Percentiles rank a stretch among this genome's conserved stretches.
Evolutionary conservation across 768 basidiomycete genomes (phyloP).

Genomic region (Pisolithus albus): DNA sequence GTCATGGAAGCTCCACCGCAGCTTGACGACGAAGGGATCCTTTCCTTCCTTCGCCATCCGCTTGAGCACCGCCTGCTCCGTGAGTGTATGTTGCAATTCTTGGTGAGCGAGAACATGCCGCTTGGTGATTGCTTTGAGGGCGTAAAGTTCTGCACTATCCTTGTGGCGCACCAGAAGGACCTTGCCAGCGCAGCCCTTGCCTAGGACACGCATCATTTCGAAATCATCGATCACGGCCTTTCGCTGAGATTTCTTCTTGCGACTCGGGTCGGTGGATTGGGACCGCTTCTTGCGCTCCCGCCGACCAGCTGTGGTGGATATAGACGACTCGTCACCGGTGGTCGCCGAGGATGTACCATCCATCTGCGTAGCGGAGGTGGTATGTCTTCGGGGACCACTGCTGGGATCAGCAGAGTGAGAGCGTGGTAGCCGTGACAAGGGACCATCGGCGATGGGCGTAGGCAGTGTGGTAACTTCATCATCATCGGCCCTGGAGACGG

Average conservation of each 20-base stretch:
- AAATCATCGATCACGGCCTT: conserved; percentile 88
- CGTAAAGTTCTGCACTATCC: conserved; percentile 64
- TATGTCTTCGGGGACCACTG: conserved; percentile 53
- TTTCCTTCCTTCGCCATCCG: conserved; percentile 83
- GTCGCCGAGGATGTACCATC: conserved; percentile 51
- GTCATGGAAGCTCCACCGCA: conserved; percentile 98
- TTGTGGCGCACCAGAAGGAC: conserved; percentile 87
- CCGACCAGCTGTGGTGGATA: conserved; percentile 46
- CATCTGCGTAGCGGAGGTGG: conserved; percentile 40
- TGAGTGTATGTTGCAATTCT: conserved; percentile 92
- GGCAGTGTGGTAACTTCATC: conserved; percentile 25
- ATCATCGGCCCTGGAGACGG: conserved; percentile 17
- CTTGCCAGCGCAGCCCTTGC: conserved; percentile 97
- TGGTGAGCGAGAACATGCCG: conserved; percentile 94
- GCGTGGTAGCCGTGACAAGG: conserved; percentile 50
- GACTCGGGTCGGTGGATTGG: conserved; percentile 42
- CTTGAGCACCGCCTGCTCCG: conserved; percentile 93
- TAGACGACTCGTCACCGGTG: conserved; percentile 66
- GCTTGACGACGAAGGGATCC: conserved; percentile 92
- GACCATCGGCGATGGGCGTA: conserved; percentile 35
- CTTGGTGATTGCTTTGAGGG: conserved; percentile 97
- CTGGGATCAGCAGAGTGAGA: conserved; percentile 77
- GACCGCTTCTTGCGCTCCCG: conserved; percentile 49
- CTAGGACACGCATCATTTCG: conserved; percentile 94
- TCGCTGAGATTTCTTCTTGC: conserved; percentile 47